Conservation (phyloP, 2,329 filamentous ascomycete genomes). For the Apiospora saccharicola region DNA sequence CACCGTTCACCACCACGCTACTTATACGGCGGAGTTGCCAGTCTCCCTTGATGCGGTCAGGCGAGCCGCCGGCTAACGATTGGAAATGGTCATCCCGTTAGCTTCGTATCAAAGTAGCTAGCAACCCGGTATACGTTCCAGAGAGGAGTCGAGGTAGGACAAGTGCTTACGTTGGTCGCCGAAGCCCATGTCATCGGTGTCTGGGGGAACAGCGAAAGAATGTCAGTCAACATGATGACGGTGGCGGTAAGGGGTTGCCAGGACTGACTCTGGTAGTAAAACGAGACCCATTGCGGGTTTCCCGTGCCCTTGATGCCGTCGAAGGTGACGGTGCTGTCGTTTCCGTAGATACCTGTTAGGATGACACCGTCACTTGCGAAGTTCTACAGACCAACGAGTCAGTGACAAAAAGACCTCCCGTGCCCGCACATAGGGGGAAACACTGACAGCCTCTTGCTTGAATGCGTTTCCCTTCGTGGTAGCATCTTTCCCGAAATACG, state of each 20-base stretch:
- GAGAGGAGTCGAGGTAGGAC: neutral
- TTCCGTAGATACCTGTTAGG: conserved; percentile 60
- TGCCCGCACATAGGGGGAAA: neutral
- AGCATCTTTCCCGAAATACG: conserved; percentile 56
- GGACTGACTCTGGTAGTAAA: conserved; percentile 59
- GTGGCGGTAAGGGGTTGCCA: neutral
- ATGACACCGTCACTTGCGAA: conserved; percentile 57
- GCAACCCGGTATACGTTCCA: conserved; percentile 28
- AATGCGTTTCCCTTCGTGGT: conserved; percentile 55
- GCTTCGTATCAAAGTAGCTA: conserved; percentile 26
- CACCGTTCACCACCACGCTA: conserved; percentile 65
- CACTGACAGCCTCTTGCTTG: conserved; percentile 57
- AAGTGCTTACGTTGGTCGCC: conserved; percentile 53
- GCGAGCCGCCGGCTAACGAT: conserved; percentile 55
- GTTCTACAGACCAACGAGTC: conserved; percentile 37
- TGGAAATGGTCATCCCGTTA: neutral
- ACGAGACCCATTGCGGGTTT: conserved; percentile 63
- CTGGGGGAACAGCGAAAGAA: conserved; percentile 27
- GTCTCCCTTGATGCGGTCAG: conserved; percentile 65
- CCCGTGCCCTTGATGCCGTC: conserved; percentile 55
- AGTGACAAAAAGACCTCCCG: neutral
- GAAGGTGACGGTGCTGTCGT: conserved; percentile 62
- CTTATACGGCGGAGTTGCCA: conserved; percentile 68
- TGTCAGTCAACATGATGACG: neutral
- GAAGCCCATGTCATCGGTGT: conserved; percentile 68